Evolutionary conservation across 78 protist genomes (phyloP).

Genomic region (Bodo saltans): DNA sequence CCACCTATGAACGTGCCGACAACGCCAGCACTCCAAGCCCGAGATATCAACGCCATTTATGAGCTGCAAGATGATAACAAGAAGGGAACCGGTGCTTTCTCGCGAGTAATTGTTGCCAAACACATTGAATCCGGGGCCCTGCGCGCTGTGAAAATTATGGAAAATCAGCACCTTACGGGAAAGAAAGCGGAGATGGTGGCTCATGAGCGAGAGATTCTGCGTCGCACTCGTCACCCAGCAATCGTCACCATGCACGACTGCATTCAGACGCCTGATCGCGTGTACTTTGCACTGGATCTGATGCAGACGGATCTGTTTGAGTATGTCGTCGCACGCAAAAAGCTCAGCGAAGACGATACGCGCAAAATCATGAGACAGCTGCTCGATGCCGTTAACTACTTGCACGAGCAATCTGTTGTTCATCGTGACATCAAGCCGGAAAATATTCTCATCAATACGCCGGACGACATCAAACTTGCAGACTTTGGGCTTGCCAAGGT

Average conservation of each 20-base stretch:
- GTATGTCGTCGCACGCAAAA: neutral
- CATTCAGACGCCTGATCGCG: neutral
- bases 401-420: constrained; percentile 66
- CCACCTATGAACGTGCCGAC: neutral
- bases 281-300: constrained; percentile 34
- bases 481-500: constrained; percentile 73
- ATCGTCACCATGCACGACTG: constrained; percentile 17
- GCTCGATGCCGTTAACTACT: constrained; percentile 67
- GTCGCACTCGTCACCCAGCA: neutral
- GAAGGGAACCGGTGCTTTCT: constrained; percentile 21
- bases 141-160: constrained; percentile 14
- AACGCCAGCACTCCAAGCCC: neutral
- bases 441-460: constrained; percentile 35
- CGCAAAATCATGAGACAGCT: constrained; percentile 39
- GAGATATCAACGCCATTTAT: neutral
- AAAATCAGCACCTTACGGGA: neutral
- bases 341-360: constrained; percentile 28
- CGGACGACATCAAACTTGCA: constrained; percentile 16
- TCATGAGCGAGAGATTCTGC: constrained; percentile 18
- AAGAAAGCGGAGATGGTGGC: constrained; percentile 24
- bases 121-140: neutral
- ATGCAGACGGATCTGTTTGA: constrained; percentile 36
- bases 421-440: constrained; percentile 54
- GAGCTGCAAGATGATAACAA: neutral
- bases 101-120: neutral